These are phyloP conservation scores for Pholiota microspora DNA, from an alignment of 768 basidiomycete species.

Conservation along the genomic window DNA sequence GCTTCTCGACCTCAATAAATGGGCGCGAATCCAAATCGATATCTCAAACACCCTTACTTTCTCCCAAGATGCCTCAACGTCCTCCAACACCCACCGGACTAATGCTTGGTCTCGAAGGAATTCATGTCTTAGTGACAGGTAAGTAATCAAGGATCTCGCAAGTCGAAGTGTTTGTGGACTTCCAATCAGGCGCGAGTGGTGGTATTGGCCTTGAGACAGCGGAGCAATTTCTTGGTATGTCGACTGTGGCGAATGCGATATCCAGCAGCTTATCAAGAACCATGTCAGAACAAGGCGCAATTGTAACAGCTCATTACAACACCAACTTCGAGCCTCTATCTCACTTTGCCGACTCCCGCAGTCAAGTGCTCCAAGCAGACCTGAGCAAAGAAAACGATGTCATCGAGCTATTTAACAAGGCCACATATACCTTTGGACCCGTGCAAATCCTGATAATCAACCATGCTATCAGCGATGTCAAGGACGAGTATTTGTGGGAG, in stretches of 20 bases:
- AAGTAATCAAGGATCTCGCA: background rate
- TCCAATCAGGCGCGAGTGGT: slow-evolving; percentile 60
- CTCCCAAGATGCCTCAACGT: slow-evolving; percentile 4
- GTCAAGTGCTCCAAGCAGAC: slow-evolving; percentile 51
- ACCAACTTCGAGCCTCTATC: slow-evolving; percentile 41
- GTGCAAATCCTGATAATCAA: slow-evolving; percentile 62
- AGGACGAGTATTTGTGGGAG: slow-evolving; percentile 47
- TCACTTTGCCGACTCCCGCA: slow-evolving; percentile 30
- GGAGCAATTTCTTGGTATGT: slow-evolving; percentile 53
- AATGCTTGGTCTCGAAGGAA: slow-evolving; percentile 56
- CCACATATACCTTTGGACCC: slow-evolving; percentile 39
- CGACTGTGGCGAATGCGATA: background rate
- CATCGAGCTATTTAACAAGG: slow-evolving; percentile 43
- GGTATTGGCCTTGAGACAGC: slow-evolving; percentile 71
- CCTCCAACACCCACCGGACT: slow-evolving; percentile 15
- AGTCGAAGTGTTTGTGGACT: background rate
- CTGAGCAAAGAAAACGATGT: slow-evolving; percentile 59
- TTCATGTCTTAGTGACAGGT: slow-evolving; percentile 75
- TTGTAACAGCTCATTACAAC: slow-evolving; percentile 73
- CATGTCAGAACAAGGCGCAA: slow-evolving; percentile 60
- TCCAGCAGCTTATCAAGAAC: background rate
- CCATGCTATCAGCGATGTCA: slow-evolving; percentile 51
- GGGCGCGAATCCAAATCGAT: background rate
- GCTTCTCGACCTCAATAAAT: slow-evolving; percentile 7
- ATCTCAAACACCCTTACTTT: background rate